Percentiles rank a stretch among this genome's conserved stretches.
phyloP scores from a whole-genome alignment of 768 basidiomycete species.

The Steccherinum ochraceum region DNA sequence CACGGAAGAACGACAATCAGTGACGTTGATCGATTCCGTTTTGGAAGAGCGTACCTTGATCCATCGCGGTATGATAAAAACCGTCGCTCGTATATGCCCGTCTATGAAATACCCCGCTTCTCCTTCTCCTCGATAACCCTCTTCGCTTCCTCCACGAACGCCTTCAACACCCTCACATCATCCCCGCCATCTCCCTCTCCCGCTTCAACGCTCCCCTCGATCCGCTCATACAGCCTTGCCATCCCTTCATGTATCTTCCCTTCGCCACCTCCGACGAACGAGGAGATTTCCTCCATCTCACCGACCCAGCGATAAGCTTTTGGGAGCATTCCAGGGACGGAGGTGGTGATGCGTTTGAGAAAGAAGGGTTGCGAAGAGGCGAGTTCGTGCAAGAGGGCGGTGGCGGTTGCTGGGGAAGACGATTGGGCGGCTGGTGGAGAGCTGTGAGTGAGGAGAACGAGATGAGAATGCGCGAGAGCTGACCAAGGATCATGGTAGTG shows the following conservation, averaged over 20 bases:
- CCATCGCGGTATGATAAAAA: no score
- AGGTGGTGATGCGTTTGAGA: slow-evolving; percentile 32
- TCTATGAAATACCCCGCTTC: no score
- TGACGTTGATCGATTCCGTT: no score
- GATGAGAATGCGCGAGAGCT: background rate
- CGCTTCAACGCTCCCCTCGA: slow-evolving; percentile 24
- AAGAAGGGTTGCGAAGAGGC: slow-evolving; percentile 37
- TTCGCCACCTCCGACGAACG: slow-evolving; percentile 37
- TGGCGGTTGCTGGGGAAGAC: slow-evolving; percentile 56
- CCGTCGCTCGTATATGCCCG: no score
- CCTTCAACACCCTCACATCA: slow-evolving; percentile 34
- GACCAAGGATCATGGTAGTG: slow-evolving; percentile 52
- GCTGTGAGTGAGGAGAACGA: background rate
- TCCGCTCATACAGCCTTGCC: slow-evolving; percentile 36
- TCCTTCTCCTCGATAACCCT: slow-evolving; percentile 13
- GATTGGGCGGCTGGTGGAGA: slow-evolving; percentile 39
- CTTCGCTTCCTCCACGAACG: slow-evolving; percentile 43
- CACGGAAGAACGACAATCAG: no score
- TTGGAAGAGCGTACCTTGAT: no score
- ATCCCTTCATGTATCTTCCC: slow-evolving; percentile 43
- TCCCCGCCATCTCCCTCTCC: slow-evolving; percentile 12
- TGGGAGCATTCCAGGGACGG: slow-evolving; percentile 45
- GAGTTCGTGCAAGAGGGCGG: slow-evolving; percentile 47
- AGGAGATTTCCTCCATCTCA: slow-evolving; percentile 60
- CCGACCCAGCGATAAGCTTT: slow-evolving; percentile 59